Evolutionary conservation across 208 protist genomes (phyloP), one percentile per base, ranked within the genome.

Genomic region (Acanthamoeba polyphaga): DNA sequence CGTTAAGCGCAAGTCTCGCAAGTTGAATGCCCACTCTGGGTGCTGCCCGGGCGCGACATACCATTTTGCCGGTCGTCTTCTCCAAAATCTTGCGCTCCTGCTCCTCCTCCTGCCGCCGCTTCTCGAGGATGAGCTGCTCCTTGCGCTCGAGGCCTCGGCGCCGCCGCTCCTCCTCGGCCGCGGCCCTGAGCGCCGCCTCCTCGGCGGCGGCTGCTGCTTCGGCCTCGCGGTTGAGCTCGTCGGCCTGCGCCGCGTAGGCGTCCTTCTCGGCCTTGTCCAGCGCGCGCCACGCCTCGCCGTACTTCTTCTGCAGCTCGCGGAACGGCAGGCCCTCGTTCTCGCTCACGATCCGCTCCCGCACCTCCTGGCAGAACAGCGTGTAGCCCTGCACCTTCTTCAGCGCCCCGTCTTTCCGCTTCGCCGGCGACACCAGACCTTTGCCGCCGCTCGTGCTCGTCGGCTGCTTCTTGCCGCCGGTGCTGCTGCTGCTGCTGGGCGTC

Each of bases 371-470:
- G 51, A 88, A 88, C n/a, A 88, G 80, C 5, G 80, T 88, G 51
- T 88, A 88, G 80, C 80, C 80, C 80, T 88, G 80, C 12, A 88
- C 80, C 80, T 88, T 88, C 53, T 88, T 88, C 51, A 55, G 27
- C 1, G 7, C 29, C 1, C 80, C 80, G 46, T 88, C 51, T 51
- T 64, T 58, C 46, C 53, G 22, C 80, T 88, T 88, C 17, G 13
- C 51, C 38, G 43, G 38, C 17, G 72, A 43, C 19, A 51, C 72
- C 68, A 22, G 68, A 22, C 68, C 38, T n/a, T 76, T 76, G 68
- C 68, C 68, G 27, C 68, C 29, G 68, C n/a, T 72, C n/a, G 66
- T 15, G 66, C 55, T 60, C 55, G 55, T 72, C n/a, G 29, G 22
- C 29, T 72, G n/a, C 66, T 72, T 72, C 66, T 34, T 38, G 66